phyloP scores from a whole-genome alignment of 768 basidiomycete genomes.

The Fomitopsis pulvina region DNA sequence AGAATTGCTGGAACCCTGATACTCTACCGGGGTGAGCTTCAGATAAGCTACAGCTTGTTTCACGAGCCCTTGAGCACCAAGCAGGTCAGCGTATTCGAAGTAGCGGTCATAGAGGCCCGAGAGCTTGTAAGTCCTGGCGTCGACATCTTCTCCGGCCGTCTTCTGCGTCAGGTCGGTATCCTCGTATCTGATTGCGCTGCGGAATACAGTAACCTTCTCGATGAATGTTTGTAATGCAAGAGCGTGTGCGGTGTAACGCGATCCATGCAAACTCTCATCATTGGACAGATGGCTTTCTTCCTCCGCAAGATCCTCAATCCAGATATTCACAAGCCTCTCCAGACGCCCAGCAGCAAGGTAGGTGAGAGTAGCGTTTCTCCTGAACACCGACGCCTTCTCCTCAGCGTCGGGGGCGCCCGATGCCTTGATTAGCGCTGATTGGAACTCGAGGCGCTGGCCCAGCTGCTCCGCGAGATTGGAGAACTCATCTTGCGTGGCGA shows the following conservation, averaged over 20 bases:
- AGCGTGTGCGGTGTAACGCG: constrained; percentile 74
- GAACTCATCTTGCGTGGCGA: constrained; percentile 82
- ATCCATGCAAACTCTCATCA: constrained; percentile 36
- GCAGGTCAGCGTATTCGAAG: constrained; percentile 90
- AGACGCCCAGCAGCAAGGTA: constrained; percentile 89
- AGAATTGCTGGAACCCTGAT: constrained; percentile 51
- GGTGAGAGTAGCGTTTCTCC: constrained; percentile 87
- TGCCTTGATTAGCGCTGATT: constrained; percentile 53
- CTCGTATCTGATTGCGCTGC: constrained; percentile 73
- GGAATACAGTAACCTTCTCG: constrained; percentile 95
- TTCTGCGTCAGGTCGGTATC: constrained; percentile 57
- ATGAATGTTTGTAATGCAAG: constrained; percentile 88
- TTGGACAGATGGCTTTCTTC: constrained; percentile 59
- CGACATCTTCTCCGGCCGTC: constrained; percentile 32
- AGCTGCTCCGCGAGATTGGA: constrained; percentile 85
- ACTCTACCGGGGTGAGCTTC: constrained; percentile 71
- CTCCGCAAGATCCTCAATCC: constrained; percentile 84
- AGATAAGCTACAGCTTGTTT: constrained; percentile 77
- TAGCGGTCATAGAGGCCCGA: constrained; percentile 86
- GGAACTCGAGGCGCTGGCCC: constrained; percentile 85
- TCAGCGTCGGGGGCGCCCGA: constrained; percentile 39
- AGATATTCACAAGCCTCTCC: constrained; percentile 84
- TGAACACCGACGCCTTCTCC: constrained; percentile 42
- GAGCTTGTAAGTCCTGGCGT: constrained; percentile 71
- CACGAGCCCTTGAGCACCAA: constrained; percentile 86